Percentiles rank a stretch among this genome's conserved stretches.
Conservation (phyloP, 2,329 filamentous ascomycete genomes). For the Lecanosticta acicola region DNA sequence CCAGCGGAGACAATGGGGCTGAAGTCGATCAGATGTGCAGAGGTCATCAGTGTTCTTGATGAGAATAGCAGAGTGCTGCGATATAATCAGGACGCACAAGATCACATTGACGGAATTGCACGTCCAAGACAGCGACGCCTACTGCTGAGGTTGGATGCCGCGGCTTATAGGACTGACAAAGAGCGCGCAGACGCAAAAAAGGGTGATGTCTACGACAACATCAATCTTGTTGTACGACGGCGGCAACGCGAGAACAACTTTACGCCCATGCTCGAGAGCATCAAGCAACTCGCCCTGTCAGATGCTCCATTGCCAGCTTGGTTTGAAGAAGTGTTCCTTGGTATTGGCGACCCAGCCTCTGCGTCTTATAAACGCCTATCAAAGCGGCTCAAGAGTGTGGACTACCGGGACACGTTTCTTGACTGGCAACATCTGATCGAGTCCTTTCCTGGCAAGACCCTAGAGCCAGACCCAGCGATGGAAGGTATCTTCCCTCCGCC, state of each 20-base stretch:
- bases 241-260: conserved; percentile 94
- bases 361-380: conserved; percentile 79
- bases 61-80: conserved; percentile 72
- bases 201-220: conserved; percentile 69
- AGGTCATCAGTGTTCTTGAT: conserved; percentile 79
- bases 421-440: conserved; percentile 92
- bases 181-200: conserved; percentile 61
- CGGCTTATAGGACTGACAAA: conserved; percentile 71
- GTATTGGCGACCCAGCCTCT: conserved; percentile 85
- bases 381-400: conserved; percentile 70
- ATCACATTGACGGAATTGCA: conserved; percentile 57
- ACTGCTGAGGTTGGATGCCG: conserved; percentile 73
- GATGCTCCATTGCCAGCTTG: conserved; percentile 82
- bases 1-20: conserved; percentile 61
- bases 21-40: conserved; percentile 68
- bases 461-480: conserved; percentile 70
- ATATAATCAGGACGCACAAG: conserved; percentile 46
- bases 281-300: conserved; percentile 76
- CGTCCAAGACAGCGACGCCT: conserved; percentile 62
- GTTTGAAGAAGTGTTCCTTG: conserved; percentile 96
- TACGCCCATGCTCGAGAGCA: conserved; percentile 85
- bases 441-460: conserved; percentile 77
- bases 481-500: conserved; percentile 75
- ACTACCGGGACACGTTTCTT: conserved; percentile 91
- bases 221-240: conserved; percentile 82